Evolutionary conservation across 1,284 basidiomycete species (phyloP).

Genomic region (Xanthoconium separans): DNA sequence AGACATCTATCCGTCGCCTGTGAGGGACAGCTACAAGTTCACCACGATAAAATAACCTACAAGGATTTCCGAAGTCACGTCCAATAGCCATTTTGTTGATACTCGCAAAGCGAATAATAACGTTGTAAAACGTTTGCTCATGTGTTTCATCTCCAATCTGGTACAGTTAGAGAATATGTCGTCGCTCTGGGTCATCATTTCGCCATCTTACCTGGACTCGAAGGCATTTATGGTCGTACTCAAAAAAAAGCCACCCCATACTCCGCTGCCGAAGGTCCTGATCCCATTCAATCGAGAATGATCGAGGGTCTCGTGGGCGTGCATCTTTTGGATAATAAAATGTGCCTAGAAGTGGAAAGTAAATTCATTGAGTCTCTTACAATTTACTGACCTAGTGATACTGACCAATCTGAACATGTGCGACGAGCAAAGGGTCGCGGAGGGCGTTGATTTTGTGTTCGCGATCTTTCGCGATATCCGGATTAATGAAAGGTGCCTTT

Average conservation of each 20-base stretch:
- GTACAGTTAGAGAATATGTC: not conserved
- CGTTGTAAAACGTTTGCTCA: slow-evolving; percentile 48
- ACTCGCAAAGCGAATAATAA: slow-evolving; percentile 55
- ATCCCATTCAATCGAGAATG: slow-evolving; percentile 67
- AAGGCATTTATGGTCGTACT: slow-evolving; percentile 65
- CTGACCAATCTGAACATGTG: slow-evolving; percentile 61
- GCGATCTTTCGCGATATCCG: slow-evolving; percentile 57
- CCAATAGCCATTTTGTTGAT: slow-evolving; percentile 61
- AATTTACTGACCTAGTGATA: slow-evolving; percentile 11
- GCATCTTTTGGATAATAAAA: slow-evolving; percentile 32
- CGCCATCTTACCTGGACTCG: slow-evolving; percentile 47
- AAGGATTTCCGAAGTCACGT: slow-evolving; percentile 46
- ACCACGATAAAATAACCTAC: slow-evolving; percentile 25
- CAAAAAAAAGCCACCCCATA: slow-evolving; percentile 54
- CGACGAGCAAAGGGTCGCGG: slow-evolving; percentile 48
- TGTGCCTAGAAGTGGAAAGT: slow-evolving; percentile 23
- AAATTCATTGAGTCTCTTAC: not conserved
- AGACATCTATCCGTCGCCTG: slow-evolving; percentile 45
- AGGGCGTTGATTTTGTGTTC: slow-evolving; percentile 46
- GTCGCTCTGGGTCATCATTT: not conserved
- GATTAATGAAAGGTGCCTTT: slow-evolving; percentile 62
- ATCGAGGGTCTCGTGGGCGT: slow-evolving; percentile 40
- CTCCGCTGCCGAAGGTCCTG: slow-evolving; percentile 41
- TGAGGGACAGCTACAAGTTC: slow-evolving; percentile 6
- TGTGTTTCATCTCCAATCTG: slow-evolving; percentile 56